Conservation (phyloP, 2,329 filamentous ascomycete genomes). For the Lecanicillium sp. region DNA sequence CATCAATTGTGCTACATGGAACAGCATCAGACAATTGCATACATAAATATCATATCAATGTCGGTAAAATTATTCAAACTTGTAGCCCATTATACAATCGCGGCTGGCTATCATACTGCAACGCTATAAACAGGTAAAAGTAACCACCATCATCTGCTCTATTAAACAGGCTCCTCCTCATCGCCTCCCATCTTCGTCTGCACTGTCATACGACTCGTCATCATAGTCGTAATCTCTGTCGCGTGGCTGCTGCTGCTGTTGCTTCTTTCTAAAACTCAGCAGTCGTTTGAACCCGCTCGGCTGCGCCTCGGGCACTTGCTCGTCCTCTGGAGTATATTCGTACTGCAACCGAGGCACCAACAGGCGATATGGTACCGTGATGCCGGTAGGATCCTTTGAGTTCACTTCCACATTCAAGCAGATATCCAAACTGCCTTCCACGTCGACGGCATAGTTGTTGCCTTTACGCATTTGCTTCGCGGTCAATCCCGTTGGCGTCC, state of each 20-base stretch:
- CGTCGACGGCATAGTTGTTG: constrained; percentile 55
- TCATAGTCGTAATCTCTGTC: constrained; percentile 10
- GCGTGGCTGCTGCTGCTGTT: constrained; percentile 3
- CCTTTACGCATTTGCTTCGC: constrained; percentile 51
- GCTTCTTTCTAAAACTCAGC: constrained; percentile 35
- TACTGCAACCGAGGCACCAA: constrained; percentile 73
- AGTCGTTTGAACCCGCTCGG: constrained; percentile 35
- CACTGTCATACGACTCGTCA: constrained; percentile 15
- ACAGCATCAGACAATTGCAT: no score
- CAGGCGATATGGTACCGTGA: constrained; percentile 79
- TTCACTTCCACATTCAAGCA: constrained; percentile 85
- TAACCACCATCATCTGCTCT: no score
- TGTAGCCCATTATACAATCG: no score
- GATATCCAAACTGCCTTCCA: constrained; percentile 80
- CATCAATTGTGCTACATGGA: no score
- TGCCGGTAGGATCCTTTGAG: constrained; percentile 75
- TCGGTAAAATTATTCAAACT: no score
- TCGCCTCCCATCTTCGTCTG: constrained; percentile 16
- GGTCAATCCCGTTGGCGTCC: constrained; percentile 62
- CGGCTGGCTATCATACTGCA: no score
- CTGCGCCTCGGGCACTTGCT: constrained; percentile 18
- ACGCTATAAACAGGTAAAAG: no score
- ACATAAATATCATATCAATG: no score
- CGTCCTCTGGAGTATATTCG: constrained; percentile 37
- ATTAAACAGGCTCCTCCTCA: no score